Percentiles rank a stretch among this genome's conserved stretches.
These are phyloP conservation scores for Mycosarcoma maydis DNA, from an alignment of 1,284 basidiomycete genomes.

Conservation along the genomic window DNA sequence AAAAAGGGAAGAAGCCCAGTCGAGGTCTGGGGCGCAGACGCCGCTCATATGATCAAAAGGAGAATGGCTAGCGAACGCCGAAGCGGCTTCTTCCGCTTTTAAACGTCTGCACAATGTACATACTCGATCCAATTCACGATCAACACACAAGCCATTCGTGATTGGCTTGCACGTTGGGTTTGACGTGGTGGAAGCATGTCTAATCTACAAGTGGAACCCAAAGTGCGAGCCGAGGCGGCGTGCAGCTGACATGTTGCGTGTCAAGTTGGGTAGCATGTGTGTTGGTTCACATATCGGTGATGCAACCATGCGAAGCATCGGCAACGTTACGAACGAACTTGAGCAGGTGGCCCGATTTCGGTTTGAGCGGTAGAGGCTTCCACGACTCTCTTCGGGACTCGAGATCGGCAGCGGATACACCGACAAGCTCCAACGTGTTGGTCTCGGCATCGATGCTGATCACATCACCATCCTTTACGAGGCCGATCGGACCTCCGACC, in stretches of 20 bases:
- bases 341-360: slow-evolving; percentile 73
- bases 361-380: slow-evolving; percentile 85
- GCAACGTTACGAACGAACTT: slow-evolving; percentile 64
- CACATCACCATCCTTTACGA: slow-evolving; percentile 85
- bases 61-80: slow-evolving; percentile 57
- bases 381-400: slow-evolving; percentile 75
- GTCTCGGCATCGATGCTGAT: slow-evolving; percentile 80
- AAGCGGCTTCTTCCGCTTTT: slow-evolving; percentile 48
- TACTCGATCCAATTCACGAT: too few species aligned
- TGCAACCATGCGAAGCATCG: slow-evolving; percentile 83
- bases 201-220: too few species aligned
- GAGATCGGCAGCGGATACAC: slow-evolving; percentile 78
- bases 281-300: slow-evolving; percentile 78
- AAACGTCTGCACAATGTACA: too few species aligned
- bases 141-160: too few species aligned
- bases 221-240: too few species aligned
- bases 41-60: slow-evolving; percentile 49
- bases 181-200: too few species aligned
- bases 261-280: too few species aligned
- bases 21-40: slow-evolving; percentile 61
- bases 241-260: background rate
- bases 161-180: too few species aligned
- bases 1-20: slow-evolving; percentile 49
- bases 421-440: slow-evolving; percentile 79
- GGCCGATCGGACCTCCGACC: slow-evolving; percentile 87